Base-by-base conservation (phyloP, 2,329 filamentous ascomycete genomes). In the Ophiostoma perfectum region DNA sequence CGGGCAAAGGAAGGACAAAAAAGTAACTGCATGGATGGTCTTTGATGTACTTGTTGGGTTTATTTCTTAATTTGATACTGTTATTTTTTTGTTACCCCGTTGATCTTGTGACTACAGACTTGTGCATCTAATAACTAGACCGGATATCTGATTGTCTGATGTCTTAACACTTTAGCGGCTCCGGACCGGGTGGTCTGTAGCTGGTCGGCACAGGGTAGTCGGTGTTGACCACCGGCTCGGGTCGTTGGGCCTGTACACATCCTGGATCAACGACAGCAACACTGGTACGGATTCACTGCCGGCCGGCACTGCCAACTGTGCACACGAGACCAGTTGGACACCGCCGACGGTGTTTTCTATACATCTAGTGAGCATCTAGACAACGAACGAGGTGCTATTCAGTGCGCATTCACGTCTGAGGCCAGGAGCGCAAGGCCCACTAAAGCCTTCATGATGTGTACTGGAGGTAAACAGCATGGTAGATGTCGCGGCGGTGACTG, bases 301-400 rank as follows among this genome's bases (percentile, higher is more conserved):
- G 3, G 75, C 75, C 0, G 74, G 70, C 42, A 76, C 75, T 39
- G 65, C 71, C 62, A 76, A 58, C 72, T 76, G 75, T 1, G 75
- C 75, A 70, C 75, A 76, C 36, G 73, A 70, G 63, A 77, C 72
- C 62, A 78, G 72, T 75, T 78, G 76, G 8, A 76, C 77, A 42
- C 77, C 77, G 62, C 75, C 74, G 9, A 74, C 73, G 41, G 44
- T 68, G 27, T 27, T 27, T 27, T 27, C 27, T 27, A 55, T n/a
- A 55, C 49, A 27, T 55, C 49, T 55, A 27, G 4, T 47, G n/a
- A 47, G 14, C 5, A 47, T 6, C 18, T 8, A 8, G 47, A 52
- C 2, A 52, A 52, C 27, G 47, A 18, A 4, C 7, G 5, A 52
- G 47, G 45, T 16, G 16, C 6, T n/a, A 52, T 52, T 27, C 49